Evolutionary conservation across 495 filamentous ascomycete species (phyloP), one percentile per base, ranked within the genome.

Genomic region (Lichina pygmaea): DNA sequence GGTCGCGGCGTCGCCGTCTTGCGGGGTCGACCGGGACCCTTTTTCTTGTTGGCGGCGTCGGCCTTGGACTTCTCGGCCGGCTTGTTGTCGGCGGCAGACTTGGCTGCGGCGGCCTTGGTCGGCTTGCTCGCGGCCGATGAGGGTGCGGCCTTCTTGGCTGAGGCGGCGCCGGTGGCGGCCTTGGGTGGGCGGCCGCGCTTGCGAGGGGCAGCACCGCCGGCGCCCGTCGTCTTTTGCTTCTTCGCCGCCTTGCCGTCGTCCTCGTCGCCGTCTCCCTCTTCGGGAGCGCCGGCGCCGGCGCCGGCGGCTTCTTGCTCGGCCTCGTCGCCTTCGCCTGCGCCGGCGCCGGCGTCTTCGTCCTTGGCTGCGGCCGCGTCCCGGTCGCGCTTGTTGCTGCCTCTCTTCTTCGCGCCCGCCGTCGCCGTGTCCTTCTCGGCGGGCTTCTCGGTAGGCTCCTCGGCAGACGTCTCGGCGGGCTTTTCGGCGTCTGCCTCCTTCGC

Each of bases 401-500:
- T 15, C 13, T 39, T 15, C 36, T 39, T 15, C 6, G 11, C 36
- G 10, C 36, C 36, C 24, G 24, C 4, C 24, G 24, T 24, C 12
- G 10, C 33, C 16, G 6, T 37, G 33, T 42, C 45, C 6, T 34
- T 13, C 7, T 15, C 17, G 6, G 37, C 40, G 16, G 33, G 45
- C 33, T 46, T 46, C 45, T 46, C 40, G 7, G 16, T 2, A 10
- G 16, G 33, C 16, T 34, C 40, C 45, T 39, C 37, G 11, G 11
- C 33, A 6, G 17, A 6, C 11, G 4, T 45, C 33, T 42, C 34
- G 6, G 11, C 16, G 8, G 34, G 15, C 39, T 45, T 11, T 0
- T 44, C 38, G 40, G 30, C 17, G 12, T 46, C 44, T 7, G 31
- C 33, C 32, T 38, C 16, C 44, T 49, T 49, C 44, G 45, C 33